Evolutionary conservation across 768 basidiomycete genomes (phyloP), one percentile per base, ranked within the genome.

Genomic region (Chalciporus chontae): DNA sequence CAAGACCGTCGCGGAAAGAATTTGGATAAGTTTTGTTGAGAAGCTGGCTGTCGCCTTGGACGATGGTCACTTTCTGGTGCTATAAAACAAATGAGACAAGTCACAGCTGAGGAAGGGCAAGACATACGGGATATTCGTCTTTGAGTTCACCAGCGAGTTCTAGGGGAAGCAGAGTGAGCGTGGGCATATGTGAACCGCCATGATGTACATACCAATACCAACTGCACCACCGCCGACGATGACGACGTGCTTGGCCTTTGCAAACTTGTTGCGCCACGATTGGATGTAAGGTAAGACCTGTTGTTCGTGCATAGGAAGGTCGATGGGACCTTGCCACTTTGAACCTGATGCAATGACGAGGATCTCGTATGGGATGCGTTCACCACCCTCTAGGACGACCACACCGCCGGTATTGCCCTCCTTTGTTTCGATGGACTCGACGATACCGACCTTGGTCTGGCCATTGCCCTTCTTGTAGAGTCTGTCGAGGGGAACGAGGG

Each of bases 331-430:
- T 11, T 62, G 56, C 80, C 80, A 87, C 4, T 54, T 64, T 36
- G 73, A 74, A 1, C 87, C 87, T 2, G 84, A 71, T 0, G 83
- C 76, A 29, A 88, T 64, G 32, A 88, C 73, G 38, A 89, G 77
- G 18, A 76, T 65, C 10, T 74, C 73, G 62, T 80, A 89, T 8
- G 66, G 61, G 11, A 87, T 50, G 41, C 60, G 61, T 43, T 80
- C 73, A 29, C 81, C 82, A 52, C 69, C 58, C 54, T 69, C 71
- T 8, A 88, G 72, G 5, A 74, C 67, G 6, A 87, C 72, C 18
- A 75, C 70, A 0, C 78, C 78, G n/a, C 73, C 72, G 13, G 65
- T 57, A 4, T 63, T 63, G 24, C 56, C 45, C 17, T 52, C 53
- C 41, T 48, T 51, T 32, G 67, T 72, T 5, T 75, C 65, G 46